Base-by-base conservation (phyloP, 2,329 filamentous ascomycete genomes). In the Sporothrix pseudoabietina region DNA sequence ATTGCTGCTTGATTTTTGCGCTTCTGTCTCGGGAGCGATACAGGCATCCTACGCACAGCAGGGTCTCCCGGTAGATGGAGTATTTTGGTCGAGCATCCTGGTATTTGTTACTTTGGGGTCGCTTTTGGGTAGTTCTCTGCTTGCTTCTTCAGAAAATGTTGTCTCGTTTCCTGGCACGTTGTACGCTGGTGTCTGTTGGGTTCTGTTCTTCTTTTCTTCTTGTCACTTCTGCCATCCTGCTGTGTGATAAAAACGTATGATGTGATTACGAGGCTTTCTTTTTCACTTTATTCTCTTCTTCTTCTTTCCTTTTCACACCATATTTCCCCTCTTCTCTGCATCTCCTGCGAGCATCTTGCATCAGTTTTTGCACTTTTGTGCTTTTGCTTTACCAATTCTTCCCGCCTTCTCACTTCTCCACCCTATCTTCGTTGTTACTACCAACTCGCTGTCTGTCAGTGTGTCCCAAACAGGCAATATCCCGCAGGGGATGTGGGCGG, bases 401-500 rank as follows among this genome's bases (percentile, higher is more conserved):
- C 32, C 39, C 14, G 32, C 3, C 39, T 12, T 22, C n/a, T 12
- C n/a, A 55, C n/a, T 26, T 26, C 26, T 26, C 26, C 26, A 26
- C 26, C 26, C 52, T 41, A 39, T 7, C 14, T 32, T 41, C 10
- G 57, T 41, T 19, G 14, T 26, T 26, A 16, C 69, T 10, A 3
- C 35, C 47, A 10, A 10, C 12, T 30, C n/a, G 26, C 26, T 26
- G 26, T 26, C 26, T 26, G 26, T n/a, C 54, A 30, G 39, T 41
- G 22, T 4, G n/a, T 47, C 69, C 69, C 26, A 52, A 71, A 52
- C 19, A 9, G 55, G 55, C 41, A 30, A 26, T 71, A 61, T 63
- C n/a, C 55, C 69, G 69, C 26, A 52, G 19, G 35, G 35, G 10
- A n/a, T 6, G 26, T 44, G 39, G 55, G 39, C 55, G 9, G 69